Evolutionary conservation across 78 protist genomes (phyloP), one percentile per base, ranked within the genome.

Genomic region (Dictyostelium purpureum): DNA sequence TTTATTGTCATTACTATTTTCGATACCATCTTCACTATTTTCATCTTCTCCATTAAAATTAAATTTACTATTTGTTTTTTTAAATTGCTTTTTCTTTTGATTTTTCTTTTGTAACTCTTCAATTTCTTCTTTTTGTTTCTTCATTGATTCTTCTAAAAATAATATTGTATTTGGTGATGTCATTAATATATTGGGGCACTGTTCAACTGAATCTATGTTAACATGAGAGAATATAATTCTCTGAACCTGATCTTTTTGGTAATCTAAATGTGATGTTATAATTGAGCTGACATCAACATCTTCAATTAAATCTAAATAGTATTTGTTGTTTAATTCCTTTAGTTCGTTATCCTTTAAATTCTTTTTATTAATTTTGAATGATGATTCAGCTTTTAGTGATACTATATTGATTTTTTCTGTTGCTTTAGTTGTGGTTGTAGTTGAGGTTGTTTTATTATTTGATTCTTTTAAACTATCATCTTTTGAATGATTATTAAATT

Each of bases 261-360:
- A 85, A 35, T 85, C 92, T 9, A 85, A 59, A 73, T 85, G 92
- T 12, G 92, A 85, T 42, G 80, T 24, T 10, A 85, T 85, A 24
- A 42, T 49, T 28, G 75, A 24, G n/a, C 83, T 85, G 11, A 85
- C 92, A 73, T 85, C 92, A 26, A 85, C 92, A 85, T 85, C 77
- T 24, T 85, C 92, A 31, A 85, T 85, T 33, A 24, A 38, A 7
- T 85, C 54, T 14, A 85, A 24, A 85, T 85, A 67, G 21, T 26
- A 63, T 71, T 52, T 75, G 33, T 63, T 33, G 18, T 63, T 33
- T 19, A 63, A 33, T 63, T 33, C 38, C 33, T 63, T 63, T 63
- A 63, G 18, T 63, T 63, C 71, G 5, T 33, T 35, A 31, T 43
- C 71, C 33, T 63, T 63, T 31, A 63, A 33, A 63, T 63, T 63